Conservation (phyloP, 1,139 yeast species). For the Yamadazyma conglobata region DNA sequence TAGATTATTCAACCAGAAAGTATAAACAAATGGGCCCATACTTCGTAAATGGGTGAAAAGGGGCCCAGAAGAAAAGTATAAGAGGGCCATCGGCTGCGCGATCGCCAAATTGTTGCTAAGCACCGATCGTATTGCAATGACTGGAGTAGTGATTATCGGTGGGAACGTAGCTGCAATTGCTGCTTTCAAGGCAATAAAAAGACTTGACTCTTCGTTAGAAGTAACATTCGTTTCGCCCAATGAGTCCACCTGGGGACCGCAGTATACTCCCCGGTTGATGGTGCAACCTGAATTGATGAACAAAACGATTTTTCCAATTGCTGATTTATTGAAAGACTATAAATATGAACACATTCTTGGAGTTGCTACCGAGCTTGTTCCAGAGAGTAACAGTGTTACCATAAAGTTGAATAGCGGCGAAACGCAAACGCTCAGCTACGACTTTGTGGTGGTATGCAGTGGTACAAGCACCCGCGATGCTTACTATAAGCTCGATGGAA, state of each 20-base stretch:
- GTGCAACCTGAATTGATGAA: slow-evolving; percentile 18
- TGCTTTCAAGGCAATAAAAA: slow-evolving; percentile 15
- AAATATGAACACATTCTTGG: slow-evolving; percentile 16
- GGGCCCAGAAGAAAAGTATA: too few relatives aligned
- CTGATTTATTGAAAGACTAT: slow-evolving; percentile 4
- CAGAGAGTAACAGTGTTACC: slow-evolving; percentile 9
- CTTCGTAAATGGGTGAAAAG: too few relatives aligned
- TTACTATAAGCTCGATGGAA: slow-evolving; percentile 20
- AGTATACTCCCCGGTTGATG: slow-evolving; percentile 24
- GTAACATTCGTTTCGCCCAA: slow-evolving; percentile 17
- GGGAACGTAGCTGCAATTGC: slow-evolving; percentile 30
- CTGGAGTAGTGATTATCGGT: slow-evolving; percentile 29
- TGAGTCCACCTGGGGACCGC: slow-evolving; percentile 17
- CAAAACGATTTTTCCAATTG: slow-evolving; percentile 15
- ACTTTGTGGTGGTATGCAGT: slow-evolving; percentile 25
- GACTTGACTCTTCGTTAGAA: slow-evolving; percentile 5
- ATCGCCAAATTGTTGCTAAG: too few relatives aligned
- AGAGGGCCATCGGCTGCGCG: too few relatives aligned
- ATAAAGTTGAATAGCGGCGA: slow-evolving; percentile 10
- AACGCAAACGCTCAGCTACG: slow-evolving; percentile 17
- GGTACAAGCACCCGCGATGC: slow-evolving; percentile 19
- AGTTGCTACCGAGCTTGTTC: slow-evolving; percentile 17
- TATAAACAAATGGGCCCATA: too few relatives aligned
- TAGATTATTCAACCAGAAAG: too few relatives aligned
- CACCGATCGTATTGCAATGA: too few relatives aligned